These are phyloP conservation scores for Elaeis guineensis DNA, from an alignment of 176 grass and related monocot species.

Conservation along the genomic window DNA sequence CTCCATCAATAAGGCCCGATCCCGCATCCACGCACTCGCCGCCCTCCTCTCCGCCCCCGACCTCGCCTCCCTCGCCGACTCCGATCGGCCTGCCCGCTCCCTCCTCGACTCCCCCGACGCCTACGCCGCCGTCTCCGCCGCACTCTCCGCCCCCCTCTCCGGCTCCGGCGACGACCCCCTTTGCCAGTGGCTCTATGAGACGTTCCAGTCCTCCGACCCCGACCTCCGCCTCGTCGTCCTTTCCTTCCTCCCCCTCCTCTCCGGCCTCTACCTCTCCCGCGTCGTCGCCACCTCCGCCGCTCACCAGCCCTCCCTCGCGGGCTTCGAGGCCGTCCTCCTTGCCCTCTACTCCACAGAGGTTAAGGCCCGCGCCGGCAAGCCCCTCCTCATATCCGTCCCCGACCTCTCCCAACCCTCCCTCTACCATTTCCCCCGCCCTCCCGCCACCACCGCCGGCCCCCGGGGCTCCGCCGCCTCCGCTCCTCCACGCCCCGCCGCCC, in stretches of 20 bases:
- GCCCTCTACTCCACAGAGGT: conserved; percentile 80
- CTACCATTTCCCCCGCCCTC: conserved; percentile 15
- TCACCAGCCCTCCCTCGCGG: conserved; percentile 36
- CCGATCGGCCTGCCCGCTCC: conserved; percentile 70
- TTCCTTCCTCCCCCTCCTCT: conserved; percentile 80
- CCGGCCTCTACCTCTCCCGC: conserved; percentile 80
- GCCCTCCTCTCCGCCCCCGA: conserved; percentile 38
- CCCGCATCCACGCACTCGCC: conserved; percentile 61
- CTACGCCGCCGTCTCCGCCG: conserved; percentile 52
- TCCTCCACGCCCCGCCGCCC: conserved; percentile 25
- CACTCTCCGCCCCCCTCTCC: conserved; percentile 44
- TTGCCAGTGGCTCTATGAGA: conserved; percentile 98
- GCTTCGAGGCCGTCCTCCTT: conserved; percentile 95
- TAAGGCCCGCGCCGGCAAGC: conserved; percentile 69
- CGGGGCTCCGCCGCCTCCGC: conserved; percentile 44
- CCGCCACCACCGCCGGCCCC: conserved; percentile 29
- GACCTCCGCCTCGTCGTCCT: conserved; percentile 88
- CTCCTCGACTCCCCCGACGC: conserved; percentile 58
- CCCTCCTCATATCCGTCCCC: conserved; percentile 72
- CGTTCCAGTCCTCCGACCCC: conserved; percentile 74
- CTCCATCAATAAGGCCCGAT: conserved; percentile 73
- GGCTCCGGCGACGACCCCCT: conserved; percentile 72
- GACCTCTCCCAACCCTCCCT: conserved; percentile 45
- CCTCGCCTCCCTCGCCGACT: conserved; percentile 73
- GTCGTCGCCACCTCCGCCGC: conserved; percentile 36